Conservation (phyloP, 73 alveolate species). For the Blepharisma stoltei region DNA sequence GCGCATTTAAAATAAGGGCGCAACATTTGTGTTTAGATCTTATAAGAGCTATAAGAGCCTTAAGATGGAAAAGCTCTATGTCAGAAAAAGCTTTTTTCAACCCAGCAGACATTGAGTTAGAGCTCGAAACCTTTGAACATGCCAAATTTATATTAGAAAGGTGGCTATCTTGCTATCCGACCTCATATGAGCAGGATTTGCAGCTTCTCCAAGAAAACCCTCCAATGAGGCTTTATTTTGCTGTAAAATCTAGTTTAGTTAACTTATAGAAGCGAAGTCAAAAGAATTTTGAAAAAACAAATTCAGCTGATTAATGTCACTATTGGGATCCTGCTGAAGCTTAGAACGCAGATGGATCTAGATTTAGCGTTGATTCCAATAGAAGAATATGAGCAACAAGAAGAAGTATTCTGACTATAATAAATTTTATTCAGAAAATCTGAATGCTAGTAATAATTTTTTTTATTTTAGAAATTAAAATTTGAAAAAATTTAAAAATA, state of each 20-base stretch:
- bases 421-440: no score
- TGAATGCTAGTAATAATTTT: no score
- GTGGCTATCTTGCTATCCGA: background rate
- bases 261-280: slow-evolving; percentile 3
- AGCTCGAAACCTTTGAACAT: background rate
- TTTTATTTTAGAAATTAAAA: no score
- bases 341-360: no score
- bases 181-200: slow-evolving; percentile 1
- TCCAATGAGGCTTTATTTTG: slow-evolving; percentile 7
- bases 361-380: no score
- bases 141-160: background rate
- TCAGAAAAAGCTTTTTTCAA: background rate
- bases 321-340: no score
- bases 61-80: background rate
- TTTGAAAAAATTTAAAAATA: no score
- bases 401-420: no score
- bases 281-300: slow-evolving; percentile 1
- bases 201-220: background rate
- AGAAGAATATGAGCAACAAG: no score
- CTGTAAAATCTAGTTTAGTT: background rate
- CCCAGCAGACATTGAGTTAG: background rate
- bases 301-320: background rate
- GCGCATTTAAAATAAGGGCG: background rate
- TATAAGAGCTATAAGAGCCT: background rate
- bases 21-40: background rate